Base-by-base conservation (phyloP, 2,329 filamentous ascomycete genomes). In the Raffaelea deltoideospora region DNA sequence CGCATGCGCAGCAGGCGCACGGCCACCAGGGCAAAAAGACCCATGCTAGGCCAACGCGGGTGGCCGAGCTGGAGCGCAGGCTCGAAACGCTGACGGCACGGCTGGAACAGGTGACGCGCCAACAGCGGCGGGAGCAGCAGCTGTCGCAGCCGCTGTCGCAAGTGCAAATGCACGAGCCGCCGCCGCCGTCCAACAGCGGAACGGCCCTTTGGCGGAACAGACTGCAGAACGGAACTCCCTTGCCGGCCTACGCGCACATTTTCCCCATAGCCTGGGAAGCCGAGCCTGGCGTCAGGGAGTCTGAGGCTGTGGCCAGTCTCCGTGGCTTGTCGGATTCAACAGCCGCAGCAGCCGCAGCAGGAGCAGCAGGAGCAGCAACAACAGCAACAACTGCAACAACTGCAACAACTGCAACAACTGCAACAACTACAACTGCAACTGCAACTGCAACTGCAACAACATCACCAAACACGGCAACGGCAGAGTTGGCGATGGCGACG, bases 11-110 rank as follows among this genome's bases (percentile, higher is more conserved):
- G 11, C 2, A 19, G n/a, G n/a, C 26, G 18, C 26, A 29, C 7
- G 28, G 34, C 5, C 4, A 20, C 3, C 7, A 22, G 21, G 17
- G n/a, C 18, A 13, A 18, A 22, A 35, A 53, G 56, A 17, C 56
- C 58, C 30, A 65, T 63, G n/a, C n/a, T n/a, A n/a, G n/a, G 49
- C 54, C 63, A 14, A 67, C 62, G 15, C 54, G 64, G 33, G 64
- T 69, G 29, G 59, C 64, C 15, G 64, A 67, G 49, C 55, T 69
- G 10, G 65, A 69, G 49, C 62, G 61, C 48, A 56, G 64, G 1
- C 55, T 69, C 1, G 57, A 67, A 40, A 61, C 67, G 47, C 52
- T 69, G 38, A 64, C 62, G 3, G 60, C 60, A 2, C 60, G 63
- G 34, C 55, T 67, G 30, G 55, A 59, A 41, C 47, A 47, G 10